Conservation (phyloP, 2,329 filamentous ascomycete genomes). For the Emericellopsis atlantica region DNA sequence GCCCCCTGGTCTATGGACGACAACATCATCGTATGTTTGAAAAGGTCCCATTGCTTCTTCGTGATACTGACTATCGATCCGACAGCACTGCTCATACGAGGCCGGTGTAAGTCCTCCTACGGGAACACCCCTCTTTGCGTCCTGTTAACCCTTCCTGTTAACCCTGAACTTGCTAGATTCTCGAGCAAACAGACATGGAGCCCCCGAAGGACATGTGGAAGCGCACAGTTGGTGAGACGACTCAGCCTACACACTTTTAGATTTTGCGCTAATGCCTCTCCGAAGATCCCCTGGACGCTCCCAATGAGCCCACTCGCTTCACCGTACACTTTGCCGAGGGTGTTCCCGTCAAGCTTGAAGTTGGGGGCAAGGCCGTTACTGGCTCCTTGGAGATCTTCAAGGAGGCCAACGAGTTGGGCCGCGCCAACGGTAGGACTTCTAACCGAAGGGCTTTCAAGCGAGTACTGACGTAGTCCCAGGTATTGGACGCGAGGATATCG, state of each 20-base stretch:
- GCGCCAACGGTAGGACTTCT: background rate
- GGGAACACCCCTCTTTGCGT: too few relatives aligned
- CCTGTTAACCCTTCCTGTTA: too few relatives aligned
- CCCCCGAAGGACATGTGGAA: conserved; percentile 64
- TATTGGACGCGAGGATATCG: conserved; percentile 10
- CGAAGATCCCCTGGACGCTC: conserved; percentile 45
- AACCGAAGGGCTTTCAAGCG: conserved; percentile 1
- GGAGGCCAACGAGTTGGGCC: conserved; percentile 46
- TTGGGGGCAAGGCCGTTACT: conserved; percentile 30
- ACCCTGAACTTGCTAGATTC: conserved; percentile 13
- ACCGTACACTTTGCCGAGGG: conserved; percentile 55
- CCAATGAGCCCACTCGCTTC: conserved; percentile 52
- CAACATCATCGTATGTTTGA: conserved; percentile 38
- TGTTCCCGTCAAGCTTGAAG: conserved; percentile 50
- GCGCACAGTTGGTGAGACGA: conserved; percentile 24
- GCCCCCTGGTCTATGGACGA: conserved; percentile 51
- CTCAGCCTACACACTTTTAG: background rate
- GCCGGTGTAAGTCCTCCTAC: background rate
- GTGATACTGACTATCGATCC: conserved; percentile 3
- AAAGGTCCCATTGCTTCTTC: conserved; percentile 42
- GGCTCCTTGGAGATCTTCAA: conserved; percentile 53
- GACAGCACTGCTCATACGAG: conserved; percentile 11
- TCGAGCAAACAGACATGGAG: conserved; percentile 42
- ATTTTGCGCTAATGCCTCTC: background rate
- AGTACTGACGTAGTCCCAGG: background rate